Evolutionary conservation across 305 asterid species (phyloP), one percentile per base, ranked within the genome.

Genomic region (Fraxinus baroniana): DNA sequence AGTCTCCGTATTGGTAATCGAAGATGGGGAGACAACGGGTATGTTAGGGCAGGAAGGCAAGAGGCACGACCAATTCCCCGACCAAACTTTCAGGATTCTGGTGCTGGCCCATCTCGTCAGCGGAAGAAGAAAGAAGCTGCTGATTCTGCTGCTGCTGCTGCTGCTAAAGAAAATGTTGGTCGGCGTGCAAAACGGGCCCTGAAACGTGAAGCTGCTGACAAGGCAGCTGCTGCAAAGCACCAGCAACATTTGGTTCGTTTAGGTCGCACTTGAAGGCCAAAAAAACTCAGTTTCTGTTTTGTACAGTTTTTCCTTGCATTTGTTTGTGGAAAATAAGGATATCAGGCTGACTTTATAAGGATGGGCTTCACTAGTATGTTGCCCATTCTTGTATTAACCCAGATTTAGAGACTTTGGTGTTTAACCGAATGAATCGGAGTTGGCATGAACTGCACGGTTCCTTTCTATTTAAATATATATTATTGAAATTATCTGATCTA

Each of bases 131-230:
- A 91, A 81, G 91, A 90, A 36, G 57, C 86, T 2, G 85, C 84
- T 68, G 36, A 24, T 22, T 2, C 32, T 18, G 32, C 9, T 20
- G 71, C 71, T 4, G 84, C 85, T 20, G 71, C 71, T 4, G 84
- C 85, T 26, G 71, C 89, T 24, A 88, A 90, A 78, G 91, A 87
- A 78, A 30, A 70, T 20, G 91, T 91, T 4, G 97, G 97, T 26
- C 90, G 97, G 18, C 89, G 98, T 84, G 98, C 97, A 35, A 94
- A 94, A 71, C 84, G 97, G 89, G 94, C 98, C n/a, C 68, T 90
- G 84, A 94, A 94, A 86, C 91, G 94, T 5, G 97, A 94, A 85
- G 95, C 97, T 71, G 97, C 98, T 33, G 92, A 93, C 74, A 87
- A 89, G 88, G 98, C 91, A 3, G 93, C 97, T 36, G 97, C 97